These are phyloP conservation scores for Cryptosporidium ryanae DNA, from an alignment of 169 alveolate genomes.

Conservation along the genomic window DNA sequence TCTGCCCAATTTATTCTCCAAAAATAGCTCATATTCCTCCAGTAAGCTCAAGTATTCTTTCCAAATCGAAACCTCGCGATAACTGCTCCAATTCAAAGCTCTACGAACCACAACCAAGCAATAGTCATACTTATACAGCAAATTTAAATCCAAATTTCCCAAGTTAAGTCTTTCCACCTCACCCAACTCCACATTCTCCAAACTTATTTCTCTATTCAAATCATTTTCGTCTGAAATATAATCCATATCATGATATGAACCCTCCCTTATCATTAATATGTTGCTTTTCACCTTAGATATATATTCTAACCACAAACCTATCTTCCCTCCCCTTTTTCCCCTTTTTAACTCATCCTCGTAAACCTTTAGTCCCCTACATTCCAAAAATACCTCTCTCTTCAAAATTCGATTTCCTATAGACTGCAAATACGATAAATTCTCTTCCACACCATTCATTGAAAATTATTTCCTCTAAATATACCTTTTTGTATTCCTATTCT, in stretches of 20 bases:
- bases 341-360: conserved; percentile 47
- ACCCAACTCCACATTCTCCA: not conserved
- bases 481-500: too few species aligned
- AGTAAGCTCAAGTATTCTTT: conserved; percentile 24
- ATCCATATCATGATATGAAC: conserved; percentile 15
- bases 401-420: conserved; percentile 16
- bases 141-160: conserved; percentile 1
- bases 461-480: not conserved
- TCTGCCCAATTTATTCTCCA: conserved; percentile 14
- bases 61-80: conserved; percentile 49
- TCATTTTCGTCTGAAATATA: conserved; percentile 15
- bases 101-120: conserved; percentile 19
- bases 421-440: conserved; percentile 28
- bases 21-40: conserved; percentile 26
- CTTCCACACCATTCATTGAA: conserved; percentile 63
- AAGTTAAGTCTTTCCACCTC: not conserved
- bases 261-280: conserved; percentile 17
- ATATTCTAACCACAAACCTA: conserved; percentile 60
- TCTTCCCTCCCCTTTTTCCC: conserved; percentile 10
- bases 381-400: conserved; percentile 23
- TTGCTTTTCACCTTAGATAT: conserved; percentile 7
- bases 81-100: conserved; percentile 33
- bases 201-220: conserved; percentile 10
- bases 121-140: conserved; percentile 37
- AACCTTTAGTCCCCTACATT: conserved; percentile 5